A percentile compares a stretch with the other conserved stretches of the same genome.
Conservation (phyloP, 108 stramenopile genomes). For the Stephanodiscus minutulus region DNA sequence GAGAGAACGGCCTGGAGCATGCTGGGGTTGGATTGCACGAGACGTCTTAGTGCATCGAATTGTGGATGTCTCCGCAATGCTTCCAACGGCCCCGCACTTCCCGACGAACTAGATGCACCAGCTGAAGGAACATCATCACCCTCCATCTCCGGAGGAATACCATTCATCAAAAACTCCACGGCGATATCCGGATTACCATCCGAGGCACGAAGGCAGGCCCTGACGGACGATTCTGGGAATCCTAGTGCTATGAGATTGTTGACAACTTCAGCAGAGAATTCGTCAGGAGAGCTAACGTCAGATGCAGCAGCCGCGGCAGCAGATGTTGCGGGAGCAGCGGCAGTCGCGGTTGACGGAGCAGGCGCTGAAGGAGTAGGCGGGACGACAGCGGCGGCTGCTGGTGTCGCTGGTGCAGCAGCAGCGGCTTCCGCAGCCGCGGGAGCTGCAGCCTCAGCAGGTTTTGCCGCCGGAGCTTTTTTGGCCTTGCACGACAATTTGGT, state of each 20-base stretch:
- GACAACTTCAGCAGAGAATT: constrained; percentile 69
- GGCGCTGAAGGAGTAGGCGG: constrained; percentile 42
- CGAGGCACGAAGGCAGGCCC: constrained; percentile 92
- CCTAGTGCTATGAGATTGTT: constrained; percentile 82
- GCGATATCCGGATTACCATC: constrained; percentile 95
- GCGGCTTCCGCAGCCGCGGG: constrained; percentile 40
- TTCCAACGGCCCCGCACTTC: constrained; percentile 59
- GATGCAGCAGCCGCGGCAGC: constrained; percentile 42
- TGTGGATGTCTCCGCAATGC: constrained; percentile 93
- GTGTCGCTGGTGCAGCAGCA: constrained; percentile 27
- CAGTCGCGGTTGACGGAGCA: constrained; percentile 38
- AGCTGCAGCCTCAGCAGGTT: constrained; percentile 51
- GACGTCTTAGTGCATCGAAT: constrained; percentile 87
- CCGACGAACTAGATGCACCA: constrained; percentile 20
- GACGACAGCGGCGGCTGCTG: constrained; percentile 55
- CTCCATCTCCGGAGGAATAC: constrained; percentile 85
- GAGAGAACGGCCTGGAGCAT: constrained; percentile 86
- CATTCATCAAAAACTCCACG: constrained; percentile 96
- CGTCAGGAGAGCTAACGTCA: constrained; percentile 47
- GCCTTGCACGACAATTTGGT: constrained; percentile 23
- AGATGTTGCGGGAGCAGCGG: constrained; percentile 39
- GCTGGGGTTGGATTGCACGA: constrained; percentile 93
- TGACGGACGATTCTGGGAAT: constrained; percentile 82
- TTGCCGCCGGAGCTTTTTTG: constrained; percentile 68
- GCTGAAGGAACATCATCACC: constrained; percentile 37